Evolutionary conservation across 2,329 filamentous ascomycete species (phyloP).

Genomic region (Podosphaera xanthii): DNA sequence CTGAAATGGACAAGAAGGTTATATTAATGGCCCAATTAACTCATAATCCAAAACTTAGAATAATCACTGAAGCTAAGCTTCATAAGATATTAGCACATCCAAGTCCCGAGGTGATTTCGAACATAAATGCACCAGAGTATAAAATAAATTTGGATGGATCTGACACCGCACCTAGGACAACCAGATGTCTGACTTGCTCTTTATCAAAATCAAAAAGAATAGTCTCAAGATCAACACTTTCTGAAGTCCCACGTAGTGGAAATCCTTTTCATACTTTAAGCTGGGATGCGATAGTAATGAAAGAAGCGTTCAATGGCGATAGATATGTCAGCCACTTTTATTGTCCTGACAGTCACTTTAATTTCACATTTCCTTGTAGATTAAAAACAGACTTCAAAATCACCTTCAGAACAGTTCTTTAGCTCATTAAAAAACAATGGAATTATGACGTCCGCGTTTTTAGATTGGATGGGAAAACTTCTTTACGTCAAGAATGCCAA

Average conservation of each 20-base stretch:
- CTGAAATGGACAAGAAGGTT: no score
- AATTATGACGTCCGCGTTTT: background rate
- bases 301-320: no score
- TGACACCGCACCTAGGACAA: no score
- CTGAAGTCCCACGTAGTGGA: no score
- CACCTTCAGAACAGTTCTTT: background rate
- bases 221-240: background rate
- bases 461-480: background rate
- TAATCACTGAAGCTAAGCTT: background rate
- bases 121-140: no score
- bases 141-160: no score
- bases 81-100: background rate
- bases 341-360: background rate
- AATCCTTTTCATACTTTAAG: no score
- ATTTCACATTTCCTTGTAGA: background rate
- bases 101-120: background rate
- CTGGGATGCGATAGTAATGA: no score
- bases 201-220: background rate
- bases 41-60: background rate
- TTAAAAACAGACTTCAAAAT: background rate
- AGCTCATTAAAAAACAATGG: background rate
- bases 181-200: background rate
- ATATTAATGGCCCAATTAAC: background rate
- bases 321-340: no score
- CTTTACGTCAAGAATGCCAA: background rate